phyloP scores from a whole-genome alignment of 2,329 filamentous ascomycete genomes.

The Daldinia eschscholtzii region DNA sequence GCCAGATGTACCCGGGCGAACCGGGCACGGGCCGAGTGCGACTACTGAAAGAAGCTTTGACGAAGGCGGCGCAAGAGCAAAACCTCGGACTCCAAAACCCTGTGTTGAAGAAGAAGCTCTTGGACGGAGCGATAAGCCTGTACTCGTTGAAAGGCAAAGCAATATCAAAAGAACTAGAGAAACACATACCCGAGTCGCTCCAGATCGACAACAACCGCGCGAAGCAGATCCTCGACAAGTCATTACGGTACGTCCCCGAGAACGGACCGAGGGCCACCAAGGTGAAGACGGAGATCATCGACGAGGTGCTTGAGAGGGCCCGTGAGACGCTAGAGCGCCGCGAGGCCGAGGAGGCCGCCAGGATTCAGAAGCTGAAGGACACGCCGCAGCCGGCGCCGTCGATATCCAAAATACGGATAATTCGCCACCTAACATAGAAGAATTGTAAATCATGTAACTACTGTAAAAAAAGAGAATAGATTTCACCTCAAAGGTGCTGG shows the following conservation, averaged over 20 bases:
- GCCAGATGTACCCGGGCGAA: conserved; percentile 66
- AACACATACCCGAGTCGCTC: not conserved
- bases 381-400: too few species aligned
- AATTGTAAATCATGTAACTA: not conserved
- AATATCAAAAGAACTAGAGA: not conserved
- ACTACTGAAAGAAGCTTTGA: conserved; percentile 53
- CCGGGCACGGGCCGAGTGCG: conserved; percentile 63
- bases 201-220: conserved; percentile 32
- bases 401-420: too few species aligned
- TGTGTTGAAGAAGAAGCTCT: conserved; percentile 47
- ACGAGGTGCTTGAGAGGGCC: conserved; percentile 34
- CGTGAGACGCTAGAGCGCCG: not conserved
- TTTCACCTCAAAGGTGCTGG: not conserved
- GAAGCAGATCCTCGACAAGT: conserved; percentile 31
- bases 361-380: not conserved
- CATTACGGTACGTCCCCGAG: not conserved
- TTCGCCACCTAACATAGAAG: not conserved
- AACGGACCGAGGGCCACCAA: conserved; percentile 6
- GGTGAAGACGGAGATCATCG: conserved; percentile 43
- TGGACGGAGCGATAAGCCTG: conserved; percentile 53
- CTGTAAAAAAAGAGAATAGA: conserved; percentile 3
- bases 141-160: conserved; percentile 44
- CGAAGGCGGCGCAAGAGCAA: conserved; percentile 23
- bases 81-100: conserved; percentile 17
- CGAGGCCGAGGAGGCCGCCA: not conserved